Evolutionary conservation across 371 early-diverging fungal species (phyloP).

Genomic region (Synchytrium microbalum): DNA sequence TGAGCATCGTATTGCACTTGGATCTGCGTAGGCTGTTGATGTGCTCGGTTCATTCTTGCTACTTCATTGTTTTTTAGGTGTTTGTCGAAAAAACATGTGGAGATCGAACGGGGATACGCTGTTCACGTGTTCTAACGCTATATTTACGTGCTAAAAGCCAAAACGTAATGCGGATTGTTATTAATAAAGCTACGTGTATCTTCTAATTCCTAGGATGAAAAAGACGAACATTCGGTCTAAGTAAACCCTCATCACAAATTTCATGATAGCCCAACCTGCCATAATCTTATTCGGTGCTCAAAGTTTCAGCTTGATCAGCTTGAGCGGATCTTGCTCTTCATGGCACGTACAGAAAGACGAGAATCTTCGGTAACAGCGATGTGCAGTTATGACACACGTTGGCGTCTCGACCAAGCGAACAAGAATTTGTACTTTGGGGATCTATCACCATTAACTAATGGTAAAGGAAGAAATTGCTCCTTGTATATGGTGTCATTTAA

Average conservation of each 20-base stretch:
- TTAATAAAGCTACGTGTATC: no score
- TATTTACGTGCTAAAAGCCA: no score
- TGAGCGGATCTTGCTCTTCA: neutral
- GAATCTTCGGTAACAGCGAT: conserved; percentile 2
- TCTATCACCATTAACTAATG: conserved; percentile 55
- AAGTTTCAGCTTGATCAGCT: no score
- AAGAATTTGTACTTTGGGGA: conserved; percentile 94
- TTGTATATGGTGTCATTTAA: conserved; percentile 37
- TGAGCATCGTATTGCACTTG: neutral
- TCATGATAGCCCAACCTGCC: no score
- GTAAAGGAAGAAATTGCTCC: neutral
- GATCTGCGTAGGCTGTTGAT: neutral
- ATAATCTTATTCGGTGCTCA: neutral
- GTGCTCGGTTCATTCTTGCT: neutral
- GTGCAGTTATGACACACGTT: conserved; percentile 42
- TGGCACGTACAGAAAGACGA: neutral
- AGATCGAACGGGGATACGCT: no score
- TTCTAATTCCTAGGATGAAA: no score
- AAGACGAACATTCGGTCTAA: no score
- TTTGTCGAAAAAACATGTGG: no score
- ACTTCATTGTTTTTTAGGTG: neutral
- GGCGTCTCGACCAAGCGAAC: conserved; percentile 84
- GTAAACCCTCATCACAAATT: no score
- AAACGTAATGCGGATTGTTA: no score
- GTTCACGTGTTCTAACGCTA: no score